phyloP scores from a whole-genome alignment of 1,284 basidiomycete species.

The Lentinus polychrous region DNA sequence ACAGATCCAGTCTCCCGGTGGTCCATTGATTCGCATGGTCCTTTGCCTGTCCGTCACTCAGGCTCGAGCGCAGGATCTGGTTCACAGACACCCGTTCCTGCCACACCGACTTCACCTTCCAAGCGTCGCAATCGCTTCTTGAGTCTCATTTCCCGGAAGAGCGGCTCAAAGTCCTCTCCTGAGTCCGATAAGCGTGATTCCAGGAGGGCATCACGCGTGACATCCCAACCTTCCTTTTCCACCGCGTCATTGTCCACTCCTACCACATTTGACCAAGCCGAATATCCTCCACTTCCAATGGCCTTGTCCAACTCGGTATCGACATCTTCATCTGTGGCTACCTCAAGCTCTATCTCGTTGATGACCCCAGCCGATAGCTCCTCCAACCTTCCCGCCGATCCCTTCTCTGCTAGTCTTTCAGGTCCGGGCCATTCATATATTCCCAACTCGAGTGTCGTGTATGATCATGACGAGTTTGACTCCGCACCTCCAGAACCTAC shows the following conservation, averaged over 20 bases:
- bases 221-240: neutral
- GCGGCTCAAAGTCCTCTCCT: slow-evolving; percentile 19
- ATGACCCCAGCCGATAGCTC: slow-evolving; percentile 19
- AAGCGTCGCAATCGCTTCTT: slow-evolving; percentile 25
- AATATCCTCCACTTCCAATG: slow-evolving; percentile 7
- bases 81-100: neutral
- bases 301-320: slow-evolving; percentile 13
- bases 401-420: slow-evolving; percentile 10
- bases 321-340: slow-evolving; percentile 11
- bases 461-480: slow-evolving; percentile 8
- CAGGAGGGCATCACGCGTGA: neutral
- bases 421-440: slow-evolving; percentile 18
- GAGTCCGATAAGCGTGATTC: slow-evolving; percentile 12
- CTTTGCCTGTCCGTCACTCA: slow-evolving; percentile 4
- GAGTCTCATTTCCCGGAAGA: slow-evolving; percentile 25
- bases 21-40: slow-evolving; percentile 25
- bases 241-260: neutral
- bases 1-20: slow-evolving; percentile 22
- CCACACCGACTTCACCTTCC: slow-evolving; percentile 15
- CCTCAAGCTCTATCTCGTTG: slow-evolving; percentile 17
- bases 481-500: slow-evolving; percentile 20
- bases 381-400: slow-evolving; percentile 11
- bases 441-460: slow-evolving; percentile 14
- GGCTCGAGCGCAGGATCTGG: neutral
- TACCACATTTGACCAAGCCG: neutral